Evolutionary conservation across 2,329 filamentous ascomycete species (phyloP).

Genomic region (Xylariaceae sp.): DNA sequence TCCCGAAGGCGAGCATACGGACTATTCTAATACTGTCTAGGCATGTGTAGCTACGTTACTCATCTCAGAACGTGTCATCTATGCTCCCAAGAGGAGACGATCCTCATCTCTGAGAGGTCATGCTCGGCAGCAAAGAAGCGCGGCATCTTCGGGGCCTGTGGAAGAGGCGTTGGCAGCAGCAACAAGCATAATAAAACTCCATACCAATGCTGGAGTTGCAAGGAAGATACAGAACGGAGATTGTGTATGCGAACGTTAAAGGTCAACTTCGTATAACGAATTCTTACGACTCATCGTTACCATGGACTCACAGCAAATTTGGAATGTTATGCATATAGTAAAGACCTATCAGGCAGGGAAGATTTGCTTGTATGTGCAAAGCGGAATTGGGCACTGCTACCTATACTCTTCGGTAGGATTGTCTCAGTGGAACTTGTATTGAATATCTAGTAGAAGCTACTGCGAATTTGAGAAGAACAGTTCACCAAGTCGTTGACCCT

Average conservation of each 20-base stretch:
- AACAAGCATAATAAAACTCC: slow-evolving; percentile 38
- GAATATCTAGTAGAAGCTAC: too few species aligned
- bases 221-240: slow-evolving; percentile 35
- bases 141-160: slow-evolving; percentile 48
- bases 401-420: too few species aligned
- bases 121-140: slow-evolving; percentile 42
- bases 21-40: slow-evolving; percentile 23
- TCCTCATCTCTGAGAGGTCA: slow-evolving; percentile 49
- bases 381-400: too few species aligned
- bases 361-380: too few species aligned
- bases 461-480: too few species aligned
- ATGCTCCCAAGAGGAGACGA: slow-evolving; percentile 46
- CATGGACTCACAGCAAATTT: background rate
- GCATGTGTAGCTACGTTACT: slow-evolving; percentile 49
- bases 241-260: slow-evolving; percentile 22
- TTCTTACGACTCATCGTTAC: background rate
- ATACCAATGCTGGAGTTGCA: slow-evolving; percentile 49
- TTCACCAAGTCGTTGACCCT: too few species aligned
- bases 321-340: background rate
- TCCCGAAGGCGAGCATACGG: background rate
- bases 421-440: too few species aligned
- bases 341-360: too few species aligned
- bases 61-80: slow-evolving; percentile 46
- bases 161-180: slow-evolving; percentile 39
- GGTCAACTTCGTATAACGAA: slow-evolving; percentile 17